Base-by-base conservation (phyloP, 371 early-diverging fungal species). In the Apophysomyces variabilis region DNA sequence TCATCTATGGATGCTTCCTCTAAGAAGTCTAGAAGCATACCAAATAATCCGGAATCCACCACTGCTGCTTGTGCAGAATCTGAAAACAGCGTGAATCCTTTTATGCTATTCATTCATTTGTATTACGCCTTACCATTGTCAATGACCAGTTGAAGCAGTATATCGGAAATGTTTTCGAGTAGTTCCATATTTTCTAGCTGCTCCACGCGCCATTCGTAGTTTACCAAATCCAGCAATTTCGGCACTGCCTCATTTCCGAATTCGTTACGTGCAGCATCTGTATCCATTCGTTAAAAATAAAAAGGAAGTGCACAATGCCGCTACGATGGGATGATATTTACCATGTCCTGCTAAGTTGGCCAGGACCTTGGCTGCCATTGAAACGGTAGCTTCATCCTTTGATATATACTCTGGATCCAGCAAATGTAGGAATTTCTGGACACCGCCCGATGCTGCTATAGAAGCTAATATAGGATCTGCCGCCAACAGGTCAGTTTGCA, bases 401-500 rank as follows among this genome's bases (percentile, higher is more conserved):
- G 77, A 70, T 61, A 84, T 72, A 43, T 67, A 61, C 8, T 67
- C 70, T 7, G 78, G 67, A n/a, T 76, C 47, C 5, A 87, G 45
- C 35, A 85, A 64, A 7, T 71, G 61, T 12, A 77, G 46, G 37
- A 87, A 63, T 6, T 64, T 58, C 32, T 71, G 66, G 16, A 80
- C 74, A 13, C 76, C 81, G 12, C 70, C 84, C 50, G 70, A 65
- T 18, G 78, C 76, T 38, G 75, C 69, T 4, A 78, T 73, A 37
- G 77, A 75, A 13, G 58, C 62, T 62, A 83, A 80, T 26, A 83
- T 80, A 43, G 82, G 80, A 43, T 80, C 86, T 85, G 43, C 39
- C 11, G 35, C 5, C 58, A 14, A 58, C 12, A 21, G 12, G 18
- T 62, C 39, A 58, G 21, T 32, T 8, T 26, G 14, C 37, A 9